Percentiles rank a stretch among this genome's conserved stretches.
These are phyloP conservation scores for Musa itinerans DNA, from an alignment of 176 grass and related monocot species.

Conservation along the genomic window DNA sequence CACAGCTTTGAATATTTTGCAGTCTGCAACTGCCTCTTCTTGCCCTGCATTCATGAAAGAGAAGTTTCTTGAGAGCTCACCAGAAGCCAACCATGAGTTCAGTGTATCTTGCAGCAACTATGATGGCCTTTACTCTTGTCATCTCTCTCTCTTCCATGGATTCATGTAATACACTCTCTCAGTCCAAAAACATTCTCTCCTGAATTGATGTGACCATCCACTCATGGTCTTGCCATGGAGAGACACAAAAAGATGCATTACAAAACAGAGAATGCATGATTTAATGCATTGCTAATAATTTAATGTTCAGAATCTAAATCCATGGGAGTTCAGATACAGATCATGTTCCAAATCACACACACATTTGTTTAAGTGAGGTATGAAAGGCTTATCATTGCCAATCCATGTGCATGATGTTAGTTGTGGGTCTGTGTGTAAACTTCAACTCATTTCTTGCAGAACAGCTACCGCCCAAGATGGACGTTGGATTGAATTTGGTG, in stretches of 20 bases:
- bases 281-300: too few species aligned
- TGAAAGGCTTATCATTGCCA: conserved; percentile 52
- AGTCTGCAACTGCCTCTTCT: conserved; percentile 24
- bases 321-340: conserved; percentile 1
- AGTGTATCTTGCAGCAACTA: conserved; percentile 48
- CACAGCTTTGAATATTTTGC: conserved; percentile 20
- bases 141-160: neutral
- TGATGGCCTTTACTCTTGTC: too few species aligned
- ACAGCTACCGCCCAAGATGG: too few species aligned
- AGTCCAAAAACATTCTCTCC: too few species aligned
- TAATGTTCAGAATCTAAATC: neutral
- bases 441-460: too few species aligned
- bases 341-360: neutral
- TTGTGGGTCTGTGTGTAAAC: too few species aligned
- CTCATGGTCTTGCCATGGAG: too few species aligned
- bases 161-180: neutral
- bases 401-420: conserved; percentile 32
- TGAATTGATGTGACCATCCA: too few species aligned
- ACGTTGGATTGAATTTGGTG: too few species aligned
- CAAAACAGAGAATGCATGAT: too few species aligned
- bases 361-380: conserved; percentile 15
- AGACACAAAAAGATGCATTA: too few species aligned
- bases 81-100: conserved; percentile 47
- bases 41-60: conserved; percentile 16
- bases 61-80: conserved; percentile 19